Percentiles rank a stretch among this genome's conserved stretches.
These are phyloP conservation scores for Neonectria neomacrospora DNA, from an alignment of 2,329 filamentous ascomycete species.

Conservation along the genomic window DNA sequence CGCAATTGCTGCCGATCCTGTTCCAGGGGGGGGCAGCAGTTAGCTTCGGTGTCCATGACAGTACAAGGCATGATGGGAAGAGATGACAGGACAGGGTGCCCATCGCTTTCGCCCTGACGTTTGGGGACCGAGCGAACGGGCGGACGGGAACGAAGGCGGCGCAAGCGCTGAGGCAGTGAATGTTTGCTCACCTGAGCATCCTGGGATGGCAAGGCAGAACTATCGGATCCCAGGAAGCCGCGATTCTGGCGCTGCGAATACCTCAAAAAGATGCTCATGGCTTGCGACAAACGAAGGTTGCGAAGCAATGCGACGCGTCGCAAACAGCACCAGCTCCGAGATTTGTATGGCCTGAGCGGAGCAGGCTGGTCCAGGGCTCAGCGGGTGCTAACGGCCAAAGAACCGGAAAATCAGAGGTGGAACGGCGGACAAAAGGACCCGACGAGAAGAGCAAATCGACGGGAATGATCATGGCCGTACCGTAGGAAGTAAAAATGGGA, in stretches of 20 bases:
- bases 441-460: constrained; percentile 13
- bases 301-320: constrained; percentile 35
- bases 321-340: constrained; percentile 17
- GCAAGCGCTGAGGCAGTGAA: constrained; percentile 15
- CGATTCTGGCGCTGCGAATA: constrained; percentile 54
- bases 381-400: constrained; percentile 15
- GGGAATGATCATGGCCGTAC: constrained; percentile 36
- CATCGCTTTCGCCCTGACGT: constrained; percentile 14
- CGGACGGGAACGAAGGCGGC: constrained; percentile 2
- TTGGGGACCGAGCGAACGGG: constrained; percentile 11
- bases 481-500: constrained; percentile 16
- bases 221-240: constrained; percentile 62
- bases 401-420: constrained; percentile 16
- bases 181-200: constrained; percentile 57
- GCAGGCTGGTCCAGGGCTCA: constrained; percentile 19
- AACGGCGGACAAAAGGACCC: constrained; percentile 34
- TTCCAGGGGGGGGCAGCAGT: constrained; percentile 24
- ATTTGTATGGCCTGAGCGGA: constrained; percentile 34
- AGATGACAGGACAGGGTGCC: constrained; percentile 25
- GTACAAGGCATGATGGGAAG: constrained; percentile 6
- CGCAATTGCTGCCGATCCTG: constrained; percentile 63
- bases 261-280: constrained; percentile 47
- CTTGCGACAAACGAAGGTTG: constrained; percentile 32
- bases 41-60: constrained; percentile 26
- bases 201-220: constrained; percentile 60